Conservation (phyloP, 1,284 basidiomycete species). For the Gomphus bonarii region DNA sequence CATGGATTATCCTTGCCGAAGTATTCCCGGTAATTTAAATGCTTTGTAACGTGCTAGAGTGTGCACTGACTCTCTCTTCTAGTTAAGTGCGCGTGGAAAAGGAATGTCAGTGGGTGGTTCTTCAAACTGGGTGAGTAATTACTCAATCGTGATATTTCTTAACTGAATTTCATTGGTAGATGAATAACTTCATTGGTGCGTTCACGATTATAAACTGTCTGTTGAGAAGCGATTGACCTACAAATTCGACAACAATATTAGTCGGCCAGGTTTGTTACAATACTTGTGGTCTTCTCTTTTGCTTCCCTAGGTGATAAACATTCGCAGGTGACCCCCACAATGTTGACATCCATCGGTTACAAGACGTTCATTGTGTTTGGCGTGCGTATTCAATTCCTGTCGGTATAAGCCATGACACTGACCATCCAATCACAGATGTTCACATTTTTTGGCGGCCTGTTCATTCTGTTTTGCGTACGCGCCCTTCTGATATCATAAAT, state of each 20-base stretch:
- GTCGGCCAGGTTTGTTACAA: slow-evolving; percentile 15
- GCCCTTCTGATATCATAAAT: neutral
- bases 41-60: neutral
- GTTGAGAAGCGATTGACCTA: neutral
- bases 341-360: slow-evolving; percentile 45
- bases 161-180: slow-evolving; percentile 27
- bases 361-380: slow-evolving; percentile 66
- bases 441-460: slow-evolving; percentile 52
- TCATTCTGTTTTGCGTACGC: slow-evolving; percentile 51
- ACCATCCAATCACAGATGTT: slow-evolving; percentile 32
- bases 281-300: neutral
- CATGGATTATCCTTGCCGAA: slow-evolving; percentile 57
- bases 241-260: neutral
- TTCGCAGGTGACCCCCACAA: slow-evolving; percentile 48
- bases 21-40: slow-evolving; percentile 38
- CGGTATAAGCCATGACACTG: neutral
- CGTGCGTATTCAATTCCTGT: slow-evolving; percentile 24
- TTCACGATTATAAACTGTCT: neutral
- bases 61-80: neutral
- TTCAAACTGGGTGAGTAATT: slow-evolving; percentile 49
- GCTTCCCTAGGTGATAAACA: neutral
- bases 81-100: slow-evolving; percentile 52
- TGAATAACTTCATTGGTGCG: slow-evolving; percentile 67
- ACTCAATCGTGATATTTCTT: neutral
- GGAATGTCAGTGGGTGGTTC: slow-evolving; percentile 60